Evolutionary conservation across 805 yeast genomes (phyloP), one percentile per base, ranked within the genome.

Genomic region (Metschnikowia borealis): DNA sequence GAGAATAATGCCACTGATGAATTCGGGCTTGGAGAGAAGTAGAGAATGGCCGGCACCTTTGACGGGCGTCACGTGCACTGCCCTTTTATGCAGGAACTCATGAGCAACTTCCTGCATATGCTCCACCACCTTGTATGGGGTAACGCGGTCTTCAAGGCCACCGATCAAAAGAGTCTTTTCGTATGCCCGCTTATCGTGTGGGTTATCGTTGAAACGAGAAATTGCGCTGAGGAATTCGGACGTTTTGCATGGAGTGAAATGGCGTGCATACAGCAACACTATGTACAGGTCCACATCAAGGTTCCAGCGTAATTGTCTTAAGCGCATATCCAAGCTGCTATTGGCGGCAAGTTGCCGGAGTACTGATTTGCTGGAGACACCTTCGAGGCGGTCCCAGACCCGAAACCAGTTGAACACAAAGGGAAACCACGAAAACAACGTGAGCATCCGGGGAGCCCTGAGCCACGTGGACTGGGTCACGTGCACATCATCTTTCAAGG

Each of bases 271-370:
- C 47, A 73, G 71, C 48, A 87, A 65, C 62, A 87, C 77, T 1
- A 80, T 69, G 7, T 56, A 53, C 0, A 89, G 75, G 45, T 78
- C 71, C 14, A 84, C 77, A 63, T 84, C 89, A 53, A 85, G 59
- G 62, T 87, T 87, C 85, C 88, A 83, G 44, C 89, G 67, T 37
- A 86, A 71, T 63, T 87, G 95, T 17, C 82, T 69, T 40, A 76
- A 61, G 46, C 80, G 75, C 44, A 75, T 74, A 57, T 67, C 71
- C 15, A 71, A 58, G 32, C 70, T 66, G 38, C 66, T 51, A 5
- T 51, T 41, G 4, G 38, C 49, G 5, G 63, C 57, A 2, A 84
- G 68, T 69, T 82, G 83, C 17, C 87, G 69, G 20, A 62, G 57
- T n/a, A 87, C 89, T 41, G 88, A 81, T 3, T 65, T 55, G 26